Evolutionary conservation across 2,329 filamentous ascomycete genomes (phyloP), one percentile per base, ranked within the genome.

Genomic region (Colletotrichum godetiae): DNA sequence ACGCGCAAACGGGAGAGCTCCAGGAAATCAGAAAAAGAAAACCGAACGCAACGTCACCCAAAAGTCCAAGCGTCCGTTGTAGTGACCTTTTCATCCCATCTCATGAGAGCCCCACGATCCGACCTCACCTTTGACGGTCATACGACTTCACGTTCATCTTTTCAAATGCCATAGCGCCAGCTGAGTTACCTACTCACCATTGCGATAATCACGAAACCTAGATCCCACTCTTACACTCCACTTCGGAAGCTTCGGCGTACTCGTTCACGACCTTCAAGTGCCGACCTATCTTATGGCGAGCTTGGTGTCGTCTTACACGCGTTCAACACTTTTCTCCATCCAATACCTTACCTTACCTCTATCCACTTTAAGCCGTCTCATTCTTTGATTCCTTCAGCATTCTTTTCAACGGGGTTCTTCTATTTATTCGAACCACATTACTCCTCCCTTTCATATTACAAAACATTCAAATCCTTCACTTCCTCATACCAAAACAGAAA

Each of bases 21-120:
- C 42, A 19, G 37, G 13, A 49, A 66, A 13, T 24, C 4, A 58
- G 5, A 19, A 19, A n/a, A 19, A 62, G n/a, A 70, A 57, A 22
- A 37, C 42, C 13, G 13, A 49, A 58, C 58, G 42, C 55, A 70
- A 73, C 55, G 66, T 73, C 70, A 60, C 56, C 56, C 63, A 12
- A 37, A n/a, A 68, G 65, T 35, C 55, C 27, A 27, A 69, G 66
- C 59, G 55, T 10, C n/a, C 12, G 46, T 12, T 15, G 31, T 22
- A 19, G 27, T 22, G 22, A 60, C 15, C 49, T n/a, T 31, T 60
- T 61, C 56, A 35, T 73, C 67, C 60, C 67, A 60, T 65, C 49
- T 63, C n/a, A 1, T n/a, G 5, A 46, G 31, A 37, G 24, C 33
- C 68, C 29, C 37, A 37, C 29, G 65, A 57, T 49, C 69, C 29